These are phyloP conservation scores for Pluteus cervinus DNA, from an alignment of 768 basidiomycete species.

Conservation along the genomic window DNA sequence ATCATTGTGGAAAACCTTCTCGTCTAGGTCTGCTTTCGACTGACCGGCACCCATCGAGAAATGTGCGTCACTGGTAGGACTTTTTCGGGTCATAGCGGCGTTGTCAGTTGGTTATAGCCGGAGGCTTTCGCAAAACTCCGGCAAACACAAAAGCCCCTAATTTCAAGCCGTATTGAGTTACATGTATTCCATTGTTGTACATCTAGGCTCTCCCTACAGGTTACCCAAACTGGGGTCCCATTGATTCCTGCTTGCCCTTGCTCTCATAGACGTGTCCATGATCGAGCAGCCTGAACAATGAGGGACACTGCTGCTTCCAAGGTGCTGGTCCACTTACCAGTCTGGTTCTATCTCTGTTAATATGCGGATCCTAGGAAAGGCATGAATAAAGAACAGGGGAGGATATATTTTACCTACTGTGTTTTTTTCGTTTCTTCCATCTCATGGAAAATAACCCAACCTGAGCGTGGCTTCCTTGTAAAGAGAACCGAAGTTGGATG, in stretches of 20 bases:
- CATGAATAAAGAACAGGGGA: conserved; percentile 9
- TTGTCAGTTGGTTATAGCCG: too few species aligned
- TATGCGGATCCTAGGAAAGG: conserved; percentile 67
- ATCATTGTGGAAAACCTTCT: conserved; percentile 53
- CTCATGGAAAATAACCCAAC: conserved; percentile 95
- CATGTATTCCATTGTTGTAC: too few species aligned
- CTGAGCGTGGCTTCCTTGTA: conserved; percentile 82
- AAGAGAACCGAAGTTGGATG: conserved; percentile 95
- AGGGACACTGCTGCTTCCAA: not conserved
- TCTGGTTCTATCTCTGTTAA: conserved; percentile 94
- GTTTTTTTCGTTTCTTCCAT: conserved; percentile 95
- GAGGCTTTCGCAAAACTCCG: too few species aligned
- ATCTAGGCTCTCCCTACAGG: too few species aligned
- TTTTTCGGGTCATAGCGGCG: too few species aligned
- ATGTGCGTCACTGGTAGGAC: too few species aligned
- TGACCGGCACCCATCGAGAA: conserved; percentile 59
- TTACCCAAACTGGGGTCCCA: too few species aligned
- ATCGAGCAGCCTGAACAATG: conserved; percentile 24
- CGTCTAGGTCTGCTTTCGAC: conserved; percentile 50
- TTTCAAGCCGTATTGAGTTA: too few species aligned
- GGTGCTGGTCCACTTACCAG: conserved; percentile 44
- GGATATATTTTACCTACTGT: conserved; percentile 48
- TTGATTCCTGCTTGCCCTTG: too few species aligned
- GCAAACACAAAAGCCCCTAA: too few species aligned
- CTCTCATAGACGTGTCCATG: conserved; percentile 20